Base-by-base conservation (phyloP, 352 stramenopile genomes). In the Globisporangium nagaii region DNA sequence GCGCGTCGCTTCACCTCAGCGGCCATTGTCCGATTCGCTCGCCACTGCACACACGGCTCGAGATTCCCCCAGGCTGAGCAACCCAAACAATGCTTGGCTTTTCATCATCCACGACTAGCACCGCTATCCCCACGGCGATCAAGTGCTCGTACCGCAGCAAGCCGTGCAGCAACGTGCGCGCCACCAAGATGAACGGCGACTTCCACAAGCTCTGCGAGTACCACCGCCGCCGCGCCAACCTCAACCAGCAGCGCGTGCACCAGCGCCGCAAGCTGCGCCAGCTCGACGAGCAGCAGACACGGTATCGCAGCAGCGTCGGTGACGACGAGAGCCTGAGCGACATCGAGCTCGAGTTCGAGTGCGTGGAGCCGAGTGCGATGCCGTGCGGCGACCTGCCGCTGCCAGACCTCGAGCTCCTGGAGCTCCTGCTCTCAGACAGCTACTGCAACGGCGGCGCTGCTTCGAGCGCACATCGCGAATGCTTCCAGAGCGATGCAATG, bases 161-260 rank as follows among this genome's bases (percentile, higher is more conserved):
- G 48, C 55, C 55, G 7, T 80, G 70, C 52, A 34, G 43, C 22
- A 70, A 68, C 28, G 37, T 60, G 5, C 67, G 70, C 44, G 67
- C 70, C 12, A 62, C 59, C 53, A 80, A 80, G 50, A 37, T 73
- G 32, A 80, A 76, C 36, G 70, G 70, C 12, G 68, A 75, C n/a
- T 56, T 55, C 25, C 70, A 80, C 50, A 70, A 68, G 47, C 63
- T 80, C 22, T 76, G 70, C 35, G 58, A 73, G 20, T 65, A 67
- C 25, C 67, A 76, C 51, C 70, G 70, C 15, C 55, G 58, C 3
- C 70, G 74, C 37, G 66, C 69, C 28, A 79, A 79, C 58, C 50
- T 65, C 40, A 75, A 76, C 62, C 70, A 80, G 51, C 64, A 64
- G 12, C 67, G 64, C 5, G 61, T 66, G 50, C 59, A 71, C 27